Evolutionary conservation across 176 grass and related monocot species (phyloP), one percentile per base, ranked within the genome.

Genomic region (Neostapfia colusana): DNA sequence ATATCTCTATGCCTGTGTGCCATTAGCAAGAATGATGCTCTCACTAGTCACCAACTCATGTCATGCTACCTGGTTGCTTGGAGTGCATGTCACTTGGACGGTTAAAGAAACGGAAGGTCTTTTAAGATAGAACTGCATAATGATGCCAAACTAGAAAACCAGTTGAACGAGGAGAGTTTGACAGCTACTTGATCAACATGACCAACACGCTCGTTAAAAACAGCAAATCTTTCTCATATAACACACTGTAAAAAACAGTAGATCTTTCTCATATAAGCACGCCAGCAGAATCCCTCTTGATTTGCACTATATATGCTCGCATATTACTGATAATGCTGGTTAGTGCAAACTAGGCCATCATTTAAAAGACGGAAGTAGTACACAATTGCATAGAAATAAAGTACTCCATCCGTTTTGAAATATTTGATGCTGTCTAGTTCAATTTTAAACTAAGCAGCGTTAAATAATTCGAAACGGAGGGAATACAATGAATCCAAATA

Each of bases 21-120:
- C 55, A 8, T 0, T 76, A 77, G 58, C 65, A 26, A 65, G n/a
- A n/a, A 76, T 53, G 49, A 54, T 12, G 25, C 63, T 69, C 44
- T 54, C 44, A 51, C 54, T 31, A 31, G 31, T n/a, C 25, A 37
- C 38, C 68, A 45, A 73, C 48, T 73, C 48, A 54, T 63, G 31
- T 31, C 31, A 31, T 31, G 31, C 31, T 31, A 31, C 31, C 31
- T 31, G 31, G 31, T 31, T 31, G 31, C 31, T 73, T 57, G 61
- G 41, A 74, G 51, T 69, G 27, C 71, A 68, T n/a, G 17, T 41
- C 61, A 39, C 10, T 6, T 43, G n/a, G 57, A 27, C 65, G 14
- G 18, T 54, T 64, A 72, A 18, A 36, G 13, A 53, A 36, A 44
- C 24, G 54, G 4, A 72, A 56, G 44, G 24, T 18, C 5, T 73